A percentile compares a stretch with the other conserved stretches of the same genome.
phyloP scores from a whole-genome alignment of 2,329 filamentous ascomycete species.

The Hawksworthiomyces lignivorus region DNA sequence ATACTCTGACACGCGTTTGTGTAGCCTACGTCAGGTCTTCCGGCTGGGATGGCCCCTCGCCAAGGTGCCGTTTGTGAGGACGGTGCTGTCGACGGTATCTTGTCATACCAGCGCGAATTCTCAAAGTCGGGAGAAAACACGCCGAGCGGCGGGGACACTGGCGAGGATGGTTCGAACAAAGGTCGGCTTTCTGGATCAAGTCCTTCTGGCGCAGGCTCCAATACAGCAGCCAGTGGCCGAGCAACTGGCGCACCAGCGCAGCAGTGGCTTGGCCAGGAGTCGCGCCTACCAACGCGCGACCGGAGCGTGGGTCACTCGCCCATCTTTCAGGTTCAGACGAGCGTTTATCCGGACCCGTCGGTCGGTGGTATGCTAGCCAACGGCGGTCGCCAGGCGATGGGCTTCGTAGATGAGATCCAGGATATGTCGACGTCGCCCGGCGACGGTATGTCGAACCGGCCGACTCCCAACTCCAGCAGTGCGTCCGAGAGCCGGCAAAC shows the following conservation, averaged over 20 bases:
- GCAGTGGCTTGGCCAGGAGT: constrained; percentile 32
- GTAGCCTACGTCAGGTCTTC: constrained; percentile 16
- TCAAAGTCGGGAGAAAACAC: constrained; percentile 6
- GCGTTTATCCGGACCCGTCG: constrained; percentile 10
- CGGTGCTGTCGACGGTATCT: constrained; percentile 29
- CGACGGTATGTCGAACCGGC: constrained; percentile 42
- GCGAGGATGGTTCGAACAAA: constrained; percentile 1
- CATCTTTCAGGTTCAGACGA: constrained; percentile 9
- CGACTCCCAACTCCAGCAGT: constrained; percentile 52
- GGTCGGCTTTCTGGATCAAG: constrained; percentile 8
- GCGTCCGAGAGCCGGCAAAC: constrained; percentile 34
- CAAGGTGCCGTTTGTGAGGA: constrained; percentile 14
- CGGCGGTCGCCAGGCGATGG: constrained; percentile 9
- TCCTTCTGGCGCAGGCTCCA: not conserved
- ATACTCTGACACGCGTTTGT: constrained; percentile 10
- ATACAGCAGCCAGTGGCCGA: not conserved
- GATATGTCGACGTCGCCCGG: constrained; percentile 44
- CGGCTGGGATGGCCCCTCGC: not conserved
- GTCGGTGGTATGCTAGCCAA: constrained; percentile 2
- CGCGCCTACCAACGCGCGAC: constrained; percentile 26
- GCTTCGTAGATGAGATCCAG: constrained; percentile 36
- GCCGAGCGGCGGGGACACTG: constrained; percentile 1
- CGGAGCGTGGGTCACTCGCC: constrained; percentile 17
- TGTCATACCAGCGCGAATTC: constrained; percentile 27
- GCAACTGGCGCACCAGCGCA: constrained; percentile 5